phyloP scores from a whole-genome alignment of 2,329 filamentous ascomycete species.

The Akanthomyces uredinophilus region DNA sequence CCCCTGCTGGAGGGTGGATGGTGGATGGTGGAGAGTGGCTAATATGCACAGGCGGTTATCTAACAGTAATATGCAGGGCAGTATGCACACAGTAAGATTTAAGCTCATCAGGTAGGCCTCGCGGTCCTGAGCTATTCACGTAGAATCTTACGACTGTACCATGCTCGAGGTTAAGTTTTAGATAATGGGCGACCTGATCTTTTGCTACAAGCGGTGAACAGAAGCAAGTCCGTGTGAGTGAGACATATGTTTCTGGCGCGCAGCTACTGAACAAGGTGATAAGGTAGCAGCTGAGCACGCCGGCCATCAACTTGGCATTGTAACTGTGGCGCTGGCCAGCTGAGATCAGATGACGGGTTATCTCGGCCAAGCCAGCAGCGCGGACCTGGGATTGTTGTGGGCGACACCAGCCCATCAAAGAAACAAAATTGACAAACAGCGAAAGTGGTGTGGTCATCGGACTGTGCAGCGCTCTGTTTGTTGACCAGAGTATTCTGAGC shows the following conservation, averaged over 20 bases:
- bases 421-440: background rate
- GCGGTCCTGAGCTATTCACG: background rate
- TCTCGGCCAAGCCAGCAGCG: background rate
- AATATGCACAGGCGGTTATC: background rate
- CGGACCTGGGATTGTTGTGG: background rate
- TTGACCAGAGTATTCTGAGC: background rate
- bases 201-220: background rate
- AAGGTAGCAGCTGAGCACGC: background rate
- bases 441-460: background rate
- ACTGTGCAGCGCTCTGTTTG: background rate
- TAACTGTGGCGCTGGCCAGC: slow-evolving; percentile 4
- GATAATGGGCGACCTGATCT: background rate
- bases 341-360: background rate
- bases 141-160: background rate
- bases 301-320: background rate
- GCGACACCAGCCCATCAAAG: background rate
- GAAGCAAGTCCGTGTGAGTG: background rate
- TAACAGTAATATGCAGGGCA: background rate
- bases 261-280: no score
- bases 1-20: background rate
- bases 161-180: background rate
- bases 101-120: background rate
- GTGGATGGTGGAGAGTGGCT: background rate
- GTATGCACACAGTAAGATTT: slow-evolving; percentile 1
- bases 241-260: background rate